Percentiles rank a stretch among this genome's conserved stretches.
Evolutionary conservation across 306 rosid genomes (phyloP).

Genomic region (Clitoria ternatea): DNA sequence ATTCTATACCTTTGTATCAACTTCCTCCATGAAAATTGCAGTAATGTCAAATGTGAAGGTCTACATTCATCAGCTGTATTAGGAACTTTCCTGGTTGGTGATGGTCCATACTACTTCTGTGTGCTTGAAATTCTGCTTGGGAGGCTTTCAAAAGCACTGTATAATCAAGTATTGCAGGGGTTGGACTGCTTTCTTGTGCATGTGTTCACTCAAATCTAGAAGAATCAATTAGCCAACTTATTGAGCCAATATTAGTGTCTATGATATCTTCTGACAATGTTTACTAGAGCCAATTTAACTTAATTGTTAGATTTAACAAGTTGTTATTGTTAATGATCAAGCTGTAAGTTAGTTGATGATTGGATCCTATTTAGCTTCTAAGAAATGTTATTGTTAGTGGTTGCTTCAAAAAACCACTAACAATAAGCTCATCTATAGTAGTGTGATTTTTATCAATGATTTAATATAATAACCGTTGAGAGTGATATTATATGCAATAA

Average conservation of each 20-base stretch:
- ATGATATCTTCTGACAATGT: constrained; percentile 70
- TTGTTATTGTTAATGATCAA: too few relatives aligned
- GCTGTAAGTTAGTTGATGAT: too few relatives aligned
- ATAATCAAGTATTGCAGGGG: constrained; percentile 91
- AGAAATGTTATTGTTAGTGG: too few relatives aligned
- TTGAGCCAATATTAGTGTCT: constrained; percentile 74
- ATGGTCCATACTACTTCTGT: constrained; percentile 92
- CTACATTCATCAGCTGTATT: constrained; percentile 71
- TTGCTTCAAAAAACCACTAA: too few relatives aligned
- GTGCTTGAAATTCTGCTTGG: constrained; percentile 87
- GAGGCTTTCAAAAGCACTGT: constrained; percentile 70
- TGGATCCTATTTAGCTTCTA: too few relatives aligned
- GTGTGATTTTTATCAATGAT: too few relatives aligned
- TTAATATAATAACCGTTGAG: too few relatives aligned
- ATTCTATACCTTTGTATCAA: constrained; percentile 65
- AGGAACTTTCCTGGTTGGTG: constrained; percentile 91
- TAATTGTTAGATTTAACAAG: too few relatives aligned
- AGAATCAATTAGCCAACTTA: constrained; percentile 68
- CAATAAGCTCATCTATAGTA: too few relatives aligned
- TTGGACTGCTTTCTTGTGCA: constrained; percentile 94
- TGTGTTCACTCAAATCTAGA: constrained; percentile 85
- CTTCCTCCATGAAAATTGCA: constrained; percentile 50
- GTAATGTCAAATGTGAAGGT: constrained; percentile 74
- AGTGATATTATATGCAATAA: too few relatives aligned
- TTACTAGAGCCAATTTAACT: too few relatives aligned